These are phyloP conservation scores for Leptoxyphium fumago DNA, from an alignment of 2,329 filamentous ascomycete species.

Conservation along the genomic window DNA sequence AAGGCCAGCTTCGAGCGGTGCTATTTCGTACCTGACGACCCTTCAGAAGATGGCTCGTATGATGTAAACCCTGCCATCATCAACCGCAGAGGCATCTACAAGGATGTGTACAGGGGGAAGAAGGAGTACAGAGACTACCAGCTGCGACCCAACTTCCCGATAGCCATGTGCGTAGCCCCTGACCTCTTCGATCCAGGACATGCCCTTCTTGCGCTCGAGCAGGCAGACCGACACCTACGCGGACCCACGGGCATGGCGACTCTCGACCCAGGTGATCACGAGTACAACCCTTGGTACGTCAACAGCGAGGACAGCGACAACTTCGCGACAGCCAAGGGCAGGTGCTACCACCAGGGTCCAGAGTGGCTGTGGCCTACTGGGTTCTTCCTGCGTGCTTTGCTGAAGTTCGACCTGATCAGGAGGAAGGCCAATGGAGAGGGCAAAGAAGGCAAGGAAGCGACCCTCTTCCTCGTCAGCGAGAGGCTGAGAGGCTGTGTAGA, in stretches of 20 bases:
- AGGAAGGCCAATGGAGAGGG: slow-evolving; percentile 36
- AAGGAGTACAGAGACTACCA: slow-evolving; percentile 98
- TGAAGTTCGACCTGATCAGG: slow-evolving; percentile 75
- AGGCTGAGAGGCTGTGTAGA: slow-evolving; percentile 72
- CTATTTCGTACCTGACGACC: slow-evolving; percentile 66
- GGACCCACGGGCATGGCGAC: slow-evolving; percentile 93
- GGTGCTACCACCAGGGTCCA: slow-evolving; percentile 96
- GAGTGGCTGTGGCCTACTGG: slow-evolving; percentile 98
- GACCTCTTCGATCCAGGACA: slow-evolving; percentile 69
- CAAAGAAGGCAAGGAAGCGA: slow-evolving; percentile 59
- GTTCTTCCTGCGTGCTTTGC: slow-evolving; percentile 80
- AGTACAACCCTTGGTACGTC: slow-evolving; percentile 88
- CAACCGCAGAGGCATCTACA: slow-evolving; percentile 93
- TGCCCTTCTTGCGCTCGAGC: slow-evolving; percentile 62
- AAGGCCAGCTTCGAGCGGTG: slow-evolving; percentile 80
- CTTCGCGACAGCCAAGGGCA: slow-evolving; percentile 81
- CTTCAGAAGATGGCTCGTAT: slow-evolving; percentile 58
- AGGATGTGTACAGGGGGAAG: slow-evolving; percentile 83
- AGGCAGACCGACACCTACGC: slow-evolving; percentile 65
- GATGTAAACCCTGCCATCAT: slow-evolving; percentile 66
- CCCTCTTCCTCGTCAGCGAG: slow-evolving; percentile 86
- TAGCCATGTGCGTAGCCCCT: slow-evolving; percentile 88
- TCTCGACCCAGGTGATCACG: slow-evolving; percentile 77
- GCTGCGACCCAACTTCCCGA: slow-evolving; percentile 81
- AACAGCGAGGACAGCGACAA: slow-evolving; percentile 88